These are phyloP conservation scores for Kwoniella bestiolae DNA, from an alignment of 768 basidiomycete genomes.

Conservation along the genomic window DNA sequence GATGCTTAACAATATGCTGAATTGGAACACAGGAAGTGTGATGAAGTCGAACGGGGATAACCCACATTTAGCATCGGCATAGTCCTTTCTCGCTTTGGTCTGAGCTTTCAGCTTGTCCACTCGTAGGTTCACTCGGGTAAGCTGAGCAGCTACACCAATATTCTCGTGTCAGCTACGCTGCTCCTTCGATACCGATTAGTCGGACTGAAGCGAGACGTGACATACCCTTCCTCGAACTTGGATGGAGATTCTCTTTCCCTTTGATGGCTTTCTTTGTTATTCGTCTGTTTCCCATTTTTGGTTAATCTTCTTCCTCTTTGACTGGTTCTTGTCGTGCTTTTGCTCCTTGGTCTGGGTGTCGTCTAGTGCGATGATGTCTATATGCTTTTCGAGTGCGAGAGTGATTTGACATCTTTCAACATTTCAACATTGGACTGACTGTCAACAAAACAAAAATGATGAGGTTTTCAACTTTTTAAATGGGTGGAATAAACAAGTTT, in stretches of 20 bases:
- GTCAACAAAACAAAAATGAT: neutral
- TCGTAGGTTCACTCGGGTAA: slow-evolving; percentile 55
- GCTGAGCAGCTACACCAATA: slow-evolving; percentile 54
- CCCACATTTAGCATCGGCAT: slow-evolving; percentile 37
- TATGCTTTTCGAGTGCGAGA: no score
- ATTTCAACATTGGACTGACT: neutral
- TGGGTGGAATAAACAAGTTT: neutral
- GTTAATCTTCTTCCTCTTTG: neutral
- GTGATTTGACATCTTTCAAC: neutral
- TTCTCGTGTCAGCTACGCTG: no score
- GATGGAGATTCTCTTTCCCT: slow-evolving; percentile 57
- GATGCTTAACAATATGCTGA: neutral
- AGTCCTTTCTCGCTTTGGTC: slow-evolving; percentile 36
- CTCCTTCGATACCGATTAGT: no score
- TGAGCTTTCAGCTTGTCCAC: slow-evolving; percentile 51
- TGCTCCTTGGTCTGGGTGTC: no score
- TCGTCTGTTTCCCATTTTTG: slow-evolving; percentile 41
- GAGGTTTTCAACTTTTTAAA: slow-evolving; percentile 18
- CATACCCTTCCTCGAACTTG: slow-evolving; percentile 55
- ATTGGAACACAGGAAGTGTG: neutral
- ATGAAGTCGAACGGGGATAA: neutral
- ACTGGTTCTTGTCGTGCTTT: no score
- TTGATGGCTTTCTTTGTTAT: slow-evolving; percentile 57
- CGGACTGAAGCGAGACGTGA: no score
- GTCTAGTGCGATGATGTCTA: no score